Evolutionary conservation across 352 stramenopile genomes (phyloP).

Genomic region (Labyrinthula sp.): DNA sequence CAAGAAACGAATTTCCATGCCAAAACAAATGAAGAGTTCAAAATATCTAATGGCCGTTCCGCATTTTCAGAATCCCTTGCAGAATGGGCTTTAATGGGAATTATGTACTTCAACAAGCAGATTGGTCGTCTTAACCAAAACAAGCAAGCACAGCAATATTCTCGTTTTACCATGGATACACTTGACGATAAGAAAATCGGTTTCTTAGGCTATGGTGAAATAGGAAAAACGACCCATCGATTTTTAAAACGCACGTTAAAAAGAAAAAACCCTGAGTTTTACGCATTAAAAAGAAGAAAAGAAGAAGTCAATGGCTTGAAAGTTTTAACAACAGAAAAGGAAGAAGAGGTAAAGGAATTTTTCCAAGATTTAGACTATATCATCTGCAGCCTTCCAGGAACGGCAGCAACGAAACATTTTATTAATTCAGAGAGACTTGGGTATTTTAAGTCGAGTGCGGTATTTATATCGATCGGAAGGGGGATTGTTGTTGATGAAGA

Average conservation of each 20-base stretch:
- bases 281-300: constrained; percentile 6
- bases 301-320: not conserved
- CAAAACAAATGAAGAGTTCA: too few species aligned
- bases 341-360: too few species aligned
- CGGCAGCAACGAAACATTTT: constrained; percentile 19
- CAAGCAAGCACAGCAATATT: constrained; percentile 1
- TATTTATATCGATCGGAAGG: constrained; percentile 28
- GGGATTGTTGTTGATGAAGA: constrained; percentile 31
- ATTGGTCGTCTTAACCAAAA: constrained; percentile 12
- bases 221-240: too few species aligned
- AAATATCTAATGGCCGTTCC: constrained; percentile 29
- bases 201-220: constrained; percentile 30
- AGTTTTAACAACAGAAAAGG: not conserved
- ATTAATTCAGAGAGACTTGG: constrained; percentile 11
- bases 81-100: constrained; percentile 23
- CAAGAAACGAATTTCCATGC: too few species aligned
- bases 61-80: constrained; percentile 28
- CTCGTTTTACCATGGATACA: constrained; percentile 26
- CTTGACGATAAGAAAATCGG: constrained; percentile 23
- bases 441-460: constrained; percentile 7
- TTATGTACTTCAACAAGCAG: constrained; percentile 31
- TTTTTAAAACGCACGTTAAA: too few species aligned
- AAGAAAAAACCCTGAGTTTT: not conserved
- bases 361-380: constrained; percentile 30
- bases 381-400: constrained; percentile 28